phyloP scores from a whole-genome alignment of 1,284 basidiomycete genomes.

The Athelia psychrophila region DNA sequence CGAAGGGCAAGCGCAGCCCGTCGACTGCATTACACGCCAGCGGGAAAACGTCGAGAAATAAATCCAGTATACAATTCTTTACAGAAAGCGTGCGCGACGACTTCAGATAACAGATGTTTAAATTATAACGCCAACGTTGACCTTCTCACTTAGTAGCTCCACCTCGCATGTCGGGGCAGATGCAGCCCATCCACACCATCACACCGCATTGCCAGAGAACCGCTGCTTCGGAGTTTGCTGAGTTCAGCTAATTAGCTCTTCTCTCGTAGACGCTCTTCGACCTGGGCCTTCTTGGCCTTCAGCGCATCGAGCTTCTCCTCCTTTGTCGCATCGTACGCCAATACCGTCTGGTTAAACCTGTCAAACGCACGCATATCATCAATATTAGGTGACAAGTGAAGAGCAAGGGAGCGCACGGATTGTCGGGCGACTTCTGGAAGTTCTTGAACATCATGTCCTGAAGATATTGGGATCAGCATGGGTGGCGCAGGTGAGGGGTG shows the following conservation, averaged over 20 bases:
- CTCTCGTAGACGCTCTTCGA: constrained; percentile 49
- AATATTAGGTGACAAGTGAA: constrained; percentile 1
- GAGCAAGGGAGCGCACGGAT: constrained; percentile 57
- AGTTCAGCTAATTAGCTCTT: too few species aligned
- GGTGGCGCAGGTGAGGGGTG: constrained; percentile 12
- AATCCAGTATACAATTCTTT: too few species aligned
- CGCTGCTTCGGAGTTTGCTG: too few species aligned
- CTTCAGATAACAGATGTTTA: too few species aligned
- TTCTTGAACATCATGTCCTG: constrained; percentile 77
- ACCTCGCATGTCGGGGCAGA: too few species aligned
- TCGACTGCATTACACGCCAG: too few species aligned
- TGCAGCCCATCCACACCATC: too few species aligned
- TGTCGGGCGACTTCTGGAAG: constrained; percentile 88
- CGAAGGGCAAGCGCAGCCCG: too few species aligned
- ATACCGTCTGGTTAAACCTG: constrained; percentile 80
- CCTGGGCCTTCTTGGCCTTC: constrained; percentile 49
- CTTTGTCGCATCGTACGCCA: constrained; percentile 82
- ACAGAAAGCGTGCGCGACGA: too few species aligned
- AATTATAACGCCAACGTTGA: not conserved
- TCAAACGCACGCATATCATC: constrained; percentile 1
- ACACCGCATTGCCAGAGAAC: too few species aligned
- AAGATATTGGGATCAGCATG: constrained; percentile 4
- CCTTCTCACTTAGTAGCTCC: too few species aligned
- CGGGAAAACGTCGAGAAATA: too few species aligned
- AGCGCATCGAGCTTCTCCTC: constrained; percentile 77